These are phyloP conservation scores for Trametes villosa DNA, from an alignment of 768 basidiomycete species.

Conservation along the genomic window DNA sequence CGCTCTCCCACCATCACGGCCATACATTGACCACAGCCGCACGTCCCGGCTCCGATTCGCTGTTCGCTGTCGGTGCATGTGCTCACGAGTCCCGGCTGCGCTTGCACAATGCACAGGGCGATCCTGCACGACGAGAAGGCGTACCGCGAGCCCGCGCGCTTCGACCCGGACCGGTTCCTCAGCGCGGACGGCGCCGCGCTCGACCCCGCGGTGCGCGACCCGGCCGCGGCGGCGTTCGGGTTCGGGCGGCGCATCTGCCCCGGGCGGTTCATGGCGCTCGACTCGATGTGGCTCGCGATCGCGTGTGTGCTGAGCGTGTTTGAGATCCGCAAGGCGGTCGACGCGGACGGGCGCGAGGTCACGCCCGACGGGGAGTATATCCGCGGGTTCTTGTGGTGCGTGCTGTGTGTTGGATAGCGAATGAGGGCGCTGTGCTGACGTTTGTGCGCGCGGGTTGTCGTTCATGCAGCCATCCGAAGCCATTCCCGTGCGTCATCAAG, in stretches of 20 bases:
- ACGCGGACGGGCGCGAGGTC: conserved; percentile 29
- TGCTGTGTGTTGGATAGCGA: no score
- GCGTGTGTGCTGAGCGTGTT: conserved; percentile 28
- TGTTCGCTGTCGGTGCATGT: no score
- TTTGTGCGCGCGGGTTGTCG: background rate
- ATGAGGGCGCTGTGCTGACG: no score
- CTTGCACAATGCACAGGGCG: conserved; percentile 39
- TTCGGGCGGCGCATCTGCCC: conserved; percentile 40
- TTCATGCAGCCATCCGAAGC: conserved; percentile 26
- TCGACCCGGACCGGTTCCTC: conserved; percentile 46
- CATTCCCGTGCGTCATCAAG: conserved; percentile 31
- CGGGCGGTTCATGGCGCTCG: conserved; percentile 29
- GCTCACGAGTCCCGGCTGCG: no score
- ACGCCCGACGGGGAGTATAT: conserved; percentile 42
- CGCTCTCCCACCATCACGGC: no score
- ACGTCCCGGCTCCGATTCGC: no score
- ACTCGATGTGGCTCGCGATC: conserved; percentile 31
- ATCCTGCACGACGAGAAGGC: conserved; percentile 43
- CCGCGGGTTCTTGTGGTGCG: conserved; percentile 38
- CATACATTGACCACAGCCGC: no score
- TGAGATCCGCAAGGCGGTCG: conserved; percentile 27
- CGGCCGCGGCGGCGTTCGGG: conserved; percentile 38
- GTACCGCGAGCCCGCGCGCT: conserved; percentile 40
- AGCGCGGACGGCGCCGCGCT: conserved; percentile 42
- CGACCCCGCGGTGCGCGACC: conserved; percentile 36